Percentiles rank a stretch among this genome's conserved stretches.
Evolutionary conservation across 2,329 filamentous ascomycete species (phyloP).

Genomic region (Ramularia collo-cygni): DNA sequence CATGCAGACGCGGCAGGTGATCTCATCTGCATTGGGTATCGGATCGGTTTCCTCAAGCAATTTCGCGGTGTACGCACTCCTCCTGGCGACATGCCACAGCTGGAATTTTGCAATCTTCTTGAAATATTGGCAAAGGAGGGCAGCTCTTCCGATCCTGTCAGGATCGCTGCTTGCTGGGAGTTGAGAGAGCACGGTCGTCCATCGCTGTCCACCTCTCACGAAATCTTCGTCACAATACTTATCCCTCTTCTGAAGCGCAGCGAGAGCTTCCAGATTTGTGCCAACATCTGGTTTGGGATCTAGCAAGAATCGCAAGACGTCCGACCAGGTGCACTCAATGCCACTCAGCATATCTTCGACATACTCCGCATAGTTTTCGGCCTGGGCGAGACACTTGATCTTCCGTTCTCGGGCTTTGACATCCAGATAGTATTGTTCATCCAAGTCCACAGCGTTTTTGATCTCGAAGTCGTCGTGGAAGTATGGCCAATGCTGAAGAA

Average conservation of each 20-base stretch:
- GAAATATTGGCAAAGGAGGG: constrained; percentile 33
- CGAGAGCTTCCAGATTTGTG: constrained; percentile 11
- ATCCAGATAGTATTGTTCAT: constrained; percentile 25
- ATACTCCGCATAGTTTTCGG: constrained; percentile 30
- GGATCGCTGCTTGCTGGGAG: constrained; percentile 23
- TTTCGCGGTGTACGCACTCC: constrained; percentile 16
- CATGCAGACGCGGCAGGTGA: constrained; percentile 27
- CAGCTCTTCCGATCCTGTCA: constrained; percentile 27
- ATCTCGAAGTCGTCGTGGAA: constrained; percentile 33
- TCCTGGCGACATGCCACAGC: constrained; percentile 37
- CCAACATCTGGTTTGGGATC: constrained; percentile 23
- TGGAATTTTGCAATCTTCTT: constrained; percentile 30
- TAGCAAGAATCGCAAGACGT: constrained; percentile 36
- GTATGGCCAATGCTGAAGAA: constrained; percentile 36
- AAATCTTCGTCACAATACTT: constrained; percentile 30
- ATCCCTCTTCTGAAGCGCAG: constrained; percentile 15
- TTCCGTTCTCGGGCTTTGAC: constrained; percentile 25
- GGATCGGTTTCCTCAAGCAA: constrained; percentile 10
- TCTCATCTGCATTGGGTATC: constrained; percentile 6
- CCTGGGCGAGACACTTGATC: constrained; percentile 31
- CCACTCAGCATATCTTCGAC: constrained; percentile 31
- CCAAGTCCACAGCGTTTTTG: constrained; percentile 24
- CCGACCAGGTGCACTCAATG: constrained; percentile 30
- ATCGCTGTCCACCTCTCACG: constrained; percentile 25
- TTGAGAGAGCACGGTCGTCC: constrained; percentile 26